phyloP scores from a whole-genome alignment of 164 flowering plant species.

The Sedum album region DNA sequence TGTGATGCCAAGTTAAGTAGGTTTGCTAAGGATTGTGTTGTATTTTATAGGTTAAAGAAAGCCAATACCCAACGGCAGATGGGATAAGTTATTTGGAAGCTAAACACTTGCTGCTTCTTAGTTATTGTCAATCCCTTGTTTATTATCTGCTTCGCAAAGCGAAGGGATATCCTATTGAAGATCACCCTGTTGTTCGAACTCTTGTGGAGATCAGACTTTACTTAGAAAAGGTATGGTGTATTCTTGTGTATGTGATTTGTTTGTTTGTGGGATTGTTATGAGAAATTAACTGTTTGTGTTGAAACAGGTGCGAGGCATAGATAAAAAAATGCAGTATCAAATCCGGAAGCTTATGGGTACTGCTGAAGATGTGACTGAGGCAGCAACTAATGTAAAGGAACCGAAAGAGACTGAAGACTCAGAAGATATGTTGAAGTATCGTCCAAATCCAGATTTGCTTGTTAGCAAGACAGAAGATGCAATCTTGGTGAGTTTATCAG shows the following conservation, averaged over 20 bases:
- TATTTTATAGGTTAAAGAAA: conserved; percentile 56
- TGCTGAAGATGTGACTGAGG: conserved; percentile 21
- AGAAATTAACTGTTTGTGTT: background rate
- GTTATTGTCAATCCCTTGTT: conserved; percentile 82
- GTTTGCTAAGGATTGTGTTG: background rate
- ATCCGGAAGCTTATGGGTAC: conserved; percentile 61
- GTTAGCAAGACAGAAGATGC: conserved; percentile 28
- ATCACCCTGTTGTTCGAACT: conserved; percentile 77
- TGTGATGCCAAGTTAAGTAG: no score
- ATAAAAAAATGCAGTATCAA: conserved; percentile 78
- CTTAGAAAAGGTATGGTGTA: conserved; percentile 62
- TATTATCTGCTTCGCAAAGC: conserved; percentile 82
- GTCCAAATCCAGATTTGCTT: conserved; percentile 83
- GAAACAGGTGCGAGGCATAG: conserved; percentile 79
- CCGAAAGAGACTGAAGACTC: conserved; percentile 22
- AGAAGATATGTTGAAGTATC: conserved; percentile 53
- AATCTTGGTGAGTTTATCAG: conserved; percentile 35
- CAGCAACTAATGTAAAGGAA: conserved; percentile 25
- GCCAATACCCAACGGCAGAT: conserved; percentile 55
- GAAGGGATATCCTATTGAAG: conserved; percentile 68
- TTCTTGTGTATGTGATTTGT: background rate
- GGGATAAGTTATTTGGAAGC: conserved; percentile 94
- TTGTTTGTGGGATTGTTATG: background rate
- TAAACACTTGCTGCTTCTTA: conserved; percentile 69
- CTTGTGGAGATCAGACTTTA: conserved; percentile 80